Base-by-base conservation (phyloP, 768 basidiomycete genomes). In the Russula abietina region DNA sequence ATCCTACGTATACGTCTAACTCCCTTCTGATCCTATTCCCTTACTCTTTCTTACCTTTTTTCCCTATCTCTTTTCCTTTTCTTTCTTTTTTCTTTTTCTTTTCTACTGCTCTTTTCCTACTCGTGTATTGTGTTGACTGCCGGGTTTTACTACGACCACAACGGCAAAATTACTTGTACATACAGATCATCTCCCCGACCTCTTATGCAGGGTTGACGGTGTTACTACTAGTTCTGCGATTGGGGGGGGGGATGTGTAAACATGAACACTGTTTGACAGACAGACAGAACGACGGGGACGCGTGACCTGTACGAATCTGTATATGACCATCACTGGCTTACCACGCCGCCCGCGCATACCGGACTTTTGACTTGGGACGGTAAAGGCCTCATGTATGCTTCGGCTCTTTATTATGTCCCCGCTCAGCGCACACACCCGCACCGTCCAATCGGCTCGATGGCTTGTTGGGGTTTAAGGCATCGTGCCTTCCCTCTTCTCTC, bases 121-220 rank as follows among this genome's bases (percentile, higher is more conserved):
- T 45, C 30, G 28, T 63, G 62, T 59, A 62, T 57, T 41, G 16
- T 56, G 32, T 38, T 46, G 36, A 54, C 49, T 16, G 43, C 32
- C 50, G 55, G 41, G 32, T 41, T 1, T 55, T 9, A 11, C 2
- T 55, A 14, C 16, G 33, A 49, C 36, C 14, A 30, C 56, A 30
- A 57, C 19, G 57, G 48, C 62, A 64, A 64, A 60, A 64, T 64
- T 64, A 64, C 48, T 55, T 64, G 62, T 64, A 64, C 48, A 59
- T 64, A 64, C 58, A 45, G 4, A 56, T 24, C 46, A 51, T 39
- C 28, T 33, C 26, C 6, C 12, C 32, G 3, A 22, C 3, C 17
- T 2, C 17, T 52, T 46, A 38, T 17, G 36, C 24, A 46, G 36
- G 61, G 38, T 49, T 49, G 45, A 39, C 26, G 41, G 51, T n/a